Evolutionary conservation across 306 rosid species (phyloP).

Genomic region (Leucaena leucocephala): DNA sequence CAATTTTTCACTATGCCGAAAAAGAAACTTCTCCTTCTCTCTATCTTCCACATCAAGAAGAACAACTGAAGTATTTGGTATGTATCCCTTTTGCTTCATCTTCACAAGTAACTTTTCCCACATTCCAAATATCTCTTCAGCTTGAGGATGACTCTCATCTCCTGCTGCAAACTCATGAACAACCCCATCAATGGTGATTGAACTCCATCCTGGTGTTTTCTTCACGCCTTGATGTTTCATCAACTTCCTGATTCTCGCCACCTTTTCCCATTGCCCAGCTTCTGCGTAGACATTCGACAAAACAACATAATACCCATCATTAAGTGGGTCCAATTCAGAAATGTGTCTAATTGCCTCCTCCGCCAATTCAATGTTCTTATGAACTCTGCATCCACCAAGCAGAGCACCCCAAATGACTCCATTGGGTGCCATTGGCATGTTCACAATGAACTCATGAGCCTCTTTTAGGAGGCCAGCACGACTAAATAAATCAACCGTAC

Average conservation of each 20-base stretch:
- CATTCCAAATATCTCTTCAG: slow-evolving; percentile 40
- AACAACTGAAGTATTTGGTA: slow-evolving; percentile 62
- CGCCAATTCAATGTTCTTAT: slow-evolving; percentile 51
- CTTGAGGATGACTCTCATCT: slow-evolving; percentile 59
- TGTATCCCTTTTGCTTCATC: slow-evolving; percentile 51
- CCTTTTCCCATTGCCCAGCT: slow-evolving; percentile 51
- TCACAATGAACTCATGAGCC: slow-evolving; percentile 53
- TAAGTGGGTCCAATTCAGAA: slow-evolving; percentile 51
- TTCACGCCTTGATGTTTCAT: slow-evolving; percentile 52
- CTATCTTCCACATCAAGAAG: slow-evolving; percentile 57
- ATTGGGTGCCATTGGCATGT: slow-evolving; percentile 59
- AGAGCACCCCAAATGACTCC: slow-evolving; percentile 61
- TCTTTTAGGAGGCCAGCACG: slow-evolving; percentile 57
- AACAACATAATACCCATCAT: slow-evolving; percentile 53
- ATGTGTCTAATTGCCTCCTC: slow-evolving; percentile 55
- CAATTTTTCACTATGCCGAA: slow-evolving; percentile 54
- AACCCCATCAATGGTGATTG: slow-evolving; percentile 49
- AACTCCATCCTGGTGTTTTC: slow-evolving; percentile 59
- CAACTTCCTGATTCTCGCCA: slow-evolving; percentile 44
- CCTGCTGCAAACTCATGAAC: slow-evolving; percentile 57
- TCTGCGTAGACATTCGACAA: slow-evolving; percentile 56
- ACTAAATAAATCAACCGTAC: slow-evolving; percentile 61
- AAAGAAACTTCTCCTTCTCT: slow-evolving; percentile 48
- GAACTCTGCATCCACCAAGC: slow-evolving; percentile 63
- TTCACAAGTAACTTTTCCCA: slow-evolving; percentile 54